Base-by-base conservation (phyloP, 805 yeast genomes). In the Zygoascus bituminiphila region DNA sequence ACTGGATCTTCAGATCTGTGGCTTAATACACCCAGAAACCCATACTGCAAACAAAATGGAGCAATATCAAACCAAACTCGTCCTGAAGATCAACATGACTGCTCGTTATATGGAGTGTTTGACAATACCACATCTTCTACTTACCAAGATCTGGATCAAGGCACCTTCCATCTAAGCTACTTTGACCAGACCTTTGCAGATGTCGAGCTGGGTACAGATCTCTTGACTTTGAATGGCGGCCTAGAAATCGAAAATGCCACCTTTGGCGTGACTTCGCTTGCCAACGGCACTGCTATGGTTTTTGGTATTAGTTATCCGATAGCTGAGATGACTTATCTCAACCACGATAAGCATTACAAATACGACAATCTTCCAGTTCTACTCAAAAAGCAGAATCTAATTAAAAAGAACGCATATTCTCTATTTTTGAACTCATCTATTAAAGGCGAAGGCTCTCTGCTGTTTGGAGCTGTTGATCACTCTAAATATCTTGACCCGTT, bases 1-100 rank as follows among this genome's bases (percentile, higher is more conserved):
- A 82, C 88, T 1, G 89, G 88, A 1, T 81, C 87, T 0, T 73
- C 84, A 0, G 88, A 82, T 60, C 62, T 81, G 42, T 81, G 84
- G 84, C 76, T 80, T 21, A 66, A 50, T 33, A 48, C 51, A 8
- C 42, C 51, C 2, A 25, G 39, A 23, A 46, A 54, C 41, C 45
- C 48, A 2, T 41, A 41, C 33, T 53, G 56, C 44, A 20, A 26
- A 17, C 42, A 47, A 25, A 46, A 31, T 42, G 45, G 44, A 7
- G 44, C 39, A n/a, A 33, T 38, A 37, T 44, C 40, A 20, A 43
- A 7, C 4, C 46, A 49, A 10, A 39, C 37, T 25, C 46, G 46
- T 37, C 33, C 42, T 5, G 8, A 14, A 14, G 24, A 44, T 23
- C 41, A 44, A 15, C 23, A 5, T 44, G 44, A 45, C 29, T 45